These are phyloP conservation scores for Podospora sp. DNA, from an alignment of 495 filamentous ascomycete species.

Conservation along the genomic window DNA sequence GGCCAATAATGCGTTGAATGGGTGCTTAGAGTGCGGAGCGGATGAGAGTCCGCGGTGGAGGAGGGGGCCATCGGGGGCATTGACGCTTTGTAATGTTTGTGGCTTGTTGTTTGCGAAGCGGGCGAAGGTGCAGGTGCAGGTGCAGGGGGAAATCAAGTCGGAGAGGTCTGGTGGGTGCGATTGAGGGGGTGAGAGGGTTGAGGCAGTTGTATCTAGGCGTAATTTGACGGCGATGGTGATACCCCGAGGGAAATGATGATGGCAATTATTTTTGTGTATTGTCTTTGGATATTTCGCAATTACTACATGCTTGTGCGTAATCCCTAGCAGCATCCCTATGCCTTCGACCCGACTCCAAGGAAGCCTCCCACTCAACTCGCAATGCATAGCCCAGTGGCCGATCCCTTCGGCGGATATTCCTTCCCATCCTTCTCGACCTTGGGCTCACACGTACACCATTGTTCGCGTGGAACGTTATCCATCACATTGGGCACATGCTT, in stretches of 20 bases:
- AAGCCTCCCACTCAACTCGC: not conserved
- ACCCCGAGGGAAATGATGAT: not conserved
- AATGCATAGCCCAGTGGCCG: not conserved
- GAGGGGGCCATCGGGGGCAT: conserved; percentile 22
- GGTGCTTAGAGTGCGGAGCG: conserved; percentile 20
- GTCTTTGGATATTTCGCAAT: no score
- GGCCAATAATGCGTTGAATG: not conserved
- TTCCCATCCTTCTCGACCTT: conserved; percentile 63
- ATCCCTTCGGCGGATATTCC: conserved; percentile 60
- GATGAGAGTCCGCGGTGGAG: conserved; percentile 24
- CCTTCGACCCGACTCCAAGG: no score
- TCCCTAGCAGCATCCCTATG: no score
- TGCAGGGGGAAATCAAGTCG: not conserved
- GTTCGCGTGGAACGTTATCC: conserved; percentile 57
- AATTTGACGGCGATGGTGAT: not conserved
- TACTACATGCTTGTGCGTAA: no score
- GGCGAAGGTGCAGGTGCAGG: conserved; percentile 2
- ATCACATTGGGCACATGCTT: conserved; percentile 67
- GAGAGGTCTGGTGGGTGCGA: not conserved
- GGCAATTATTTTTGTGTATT: no score
- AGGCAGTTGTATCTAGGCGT: not conserved
- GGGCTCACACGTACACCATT: conserved; percentile 67
- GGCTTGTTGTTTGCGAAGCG: conserved; percentile 27
- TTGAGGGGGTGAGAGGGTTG: not conserved
- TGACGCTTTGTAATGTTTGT: conserved; percentile 31